Base-by-base conservation (phyloP, 176 grass and related monocot genomes). In the Echinochloa phyllopogon region DNA sequence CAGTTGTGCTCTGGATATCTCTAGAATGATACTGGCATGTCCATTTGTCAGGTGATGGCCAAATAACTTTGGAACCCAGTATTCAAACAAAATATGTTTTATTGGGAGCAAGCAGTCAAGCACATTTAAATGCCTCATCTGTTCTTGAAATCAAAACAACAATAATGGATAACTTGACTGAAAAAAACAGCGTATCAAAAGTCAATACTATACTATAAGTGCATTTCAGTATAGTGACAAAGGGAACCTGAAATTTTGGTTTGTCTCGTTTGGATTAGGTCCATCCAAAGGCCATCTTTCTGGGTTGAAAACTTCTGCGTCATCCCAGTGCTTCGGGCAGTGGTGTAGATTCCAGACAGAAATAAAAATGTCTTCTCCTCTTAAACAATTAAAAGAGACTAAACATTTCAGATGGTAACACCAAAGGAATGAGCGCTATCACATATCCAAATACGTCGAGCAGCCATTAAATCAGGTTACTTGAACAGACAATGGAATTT, bases 311-410 rank as follows among this genome's bases (percentile, higher is more conserved):
- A 91, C 92, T 74, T 98, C 96, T 75, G 93, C 87, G 82, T 92
- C 91, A 49, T 82, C 90, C 96, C 96, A 98, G 81, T 90, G 88
- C 84, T 94, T 87, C 51, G 96, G 96, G 72, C 76, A 95, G 40
- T 84, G 93, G 81, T 95, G 96, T 82, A 98, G 87, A 61, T 98
- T 98, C 96, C 96, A 98, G 36, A 95, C 38, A 18, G 93, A 98
- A 89, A 98, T 98, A 74, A 98, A 98, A 87, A 95, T 98, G 20
- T 98, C 96, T 87, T 98, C 93, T 74, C 87, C 96, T 75, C 96
- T 98, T 42, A 52, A 69, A 53, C 37, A 58, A 65, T 68, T 25
- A 70, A 49, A 62, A 20, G 24, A 50, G 21, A 45, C 36, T 64
- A 38, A 24, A 47, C 13, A 27, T 69, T 45, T 78, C 36, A 78